These are phyloP conservation scores for Tricholoma sp. DNA, from an alignment of 768 basidiomycete genomes.

Conservation along the genomic window DNA sequence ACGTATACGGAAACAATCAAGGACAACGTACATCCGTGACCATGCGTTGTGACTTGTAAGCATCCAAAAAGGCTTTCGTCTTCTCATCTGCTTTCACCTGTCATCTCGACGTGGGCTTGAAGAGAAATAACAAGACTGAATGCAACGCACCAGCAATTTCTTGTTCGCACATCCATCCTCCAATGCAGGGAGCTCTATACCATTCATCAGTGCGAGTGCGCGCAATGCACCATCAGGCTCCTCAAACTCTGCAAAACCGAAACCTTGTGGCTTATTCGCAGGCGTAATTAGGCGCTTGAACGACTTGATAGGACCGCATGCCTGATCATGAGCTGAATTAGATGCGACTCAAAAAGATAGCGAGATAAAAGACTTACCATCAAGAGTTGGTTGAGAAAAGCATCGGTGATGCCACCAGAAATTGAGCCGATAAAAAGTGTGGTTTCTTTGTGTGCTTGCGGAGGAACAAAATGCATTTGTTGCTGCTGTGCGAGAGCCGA, in stretches of 20 bases:
- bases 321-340: constrained; percentile 37
- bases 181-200: constrained; percentile 47
- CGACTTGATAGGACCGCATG: constrained; percentile 84
- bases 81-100: constrained; percentile 97
- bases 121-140: constrained; percentile 33
- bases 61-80: constrained; percentile 82
- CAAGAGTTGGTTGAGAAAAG: constrained; percentile 74
- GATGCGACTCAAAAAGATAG: not conserved
- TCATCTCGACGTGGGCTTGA: constrained; percentile 37
- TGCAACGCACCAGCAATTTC: constrained; percentile 55
- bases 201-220: constrained; percentile 46
- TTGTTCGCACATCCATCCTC: constrained; percentile 50
- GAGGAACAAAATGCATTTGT: constrained; percentile 62
- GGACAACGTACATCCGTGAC: constrained; percentile 64
- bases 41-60: constrained; percentile 76
- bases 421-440: constrained; percentile 93
- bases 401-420: constrained; percentile 86
- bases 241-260: constrained; percentile 95
- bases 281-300: constrained; percentile 93
- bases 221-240: constrained; percentile 89
- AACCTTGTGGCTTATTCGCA: constrained; percentile 91
- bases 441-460: constrained; percentile 64
- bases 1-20: not conserved
- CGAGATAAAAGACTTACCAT: constrained; percentile 41
- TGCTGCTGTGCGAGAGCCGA: constrained; percentile 88